Evolutionary conservation across 2,329 filamentous ascomycete genomes (phyloP), one percentile per base, ranked within the genome.

Genomic region (Leptoxyphium fumago): DNA sequence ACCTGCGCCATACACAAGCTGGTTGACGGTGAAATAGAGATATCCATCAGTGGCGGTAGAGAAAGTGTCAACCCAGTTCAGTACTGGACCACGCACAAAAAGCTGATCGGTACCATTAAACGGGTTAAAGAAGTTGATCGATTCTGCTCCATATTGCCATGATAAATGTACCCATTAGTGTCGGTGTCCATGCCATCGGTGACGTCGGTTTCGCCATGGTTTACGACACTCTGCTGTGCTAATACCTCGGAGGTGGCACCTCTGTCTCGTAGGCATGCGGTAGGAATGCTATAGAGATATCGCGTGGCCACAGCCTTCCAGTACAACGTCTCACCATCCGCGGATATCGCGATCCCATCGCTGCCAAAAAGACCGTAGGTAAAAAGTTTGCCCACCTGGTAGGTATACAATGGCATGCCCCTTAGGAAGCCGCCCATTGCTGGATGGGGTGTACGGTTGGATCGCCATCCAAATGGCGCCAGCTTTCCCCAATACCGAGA

Each of bases 141-240:
- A 46, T 73, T 70, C 41, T 68, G 62, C 56, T 75, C 72, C 48
- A 68, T 64, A 44, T 70, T 70, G 0, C 69, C 70, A 21, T 62
- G 59, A 42, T 74, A 74, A 21, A 74, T 63, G 41, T 66, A 58
- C 0, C 63, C 65, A 47, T 72, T 72, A 5, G 61, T 64, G 43
- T 74, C 71, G 1, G 66, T 72, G 53, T 74, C 70, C 39, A 73
- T 63, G 0, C 72, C 71, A 52, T 74, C 71, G 2, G 65, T 70
- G 2, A 71, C 60, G 4, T 71, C 71, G 28, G 70, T 69, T 47
- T 74, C 60, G 1, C 68, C 66, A 3, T 61, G 60, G 18, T 63
- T 66, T 13, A 58, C 50, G 7, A 73, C 65, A 0, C 62, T 60
- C 21, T 61, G 59, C 46, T 67, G 63, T 2, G 70, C 66, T 14